Base-by-base conservation (phyloP, 495 filamentous ascomycete genomes). In the Lindgomyces ingoldianus region DNA sequence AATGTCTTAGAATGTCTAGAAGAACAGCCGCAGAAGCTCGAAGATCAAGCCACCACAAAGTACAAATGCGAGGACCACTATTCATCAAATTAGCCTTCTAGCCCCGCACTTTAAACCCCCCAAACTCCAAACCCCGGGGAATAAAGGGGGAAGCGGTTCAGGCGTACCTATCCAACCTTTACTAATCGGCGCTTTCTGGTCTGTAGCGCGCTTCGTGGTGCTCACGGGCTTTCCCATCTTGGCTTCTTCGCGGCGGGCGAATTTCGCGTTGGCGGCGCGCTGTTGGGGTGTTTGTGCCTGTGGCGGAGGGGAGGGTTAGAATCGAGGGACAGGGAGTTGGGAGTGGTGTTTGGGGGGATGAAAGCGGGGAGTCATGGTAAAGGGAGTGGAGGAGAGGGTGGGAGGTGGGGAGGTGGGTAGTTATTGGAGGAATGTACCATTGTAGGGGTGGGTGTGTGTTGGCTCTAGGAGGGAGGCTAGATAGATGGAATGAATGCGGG, bases 271-370 rank as follows among this genome's bases (percentile, higher is more conserved):
- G 39, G 90, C 89, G 72, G 85, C 85, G 67, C 93, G 89, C 80
- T 98, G 95, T 75, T 92, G 85, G 27, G 91, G 93, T 64, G 94
- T 98, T 88, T 98, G 94, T 26, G 89, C 89, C 93, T 98, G 68
- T 61, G 16, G 6, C 10, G 2, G 14, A 4, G 56, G 14, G 24
- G 4, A 52, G 18, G 8, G 49, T 4, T 27, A 4, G 49, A 9
- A 26, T 4, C 4, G 10, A 22, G 26, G 26, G 49, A 30, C 22
- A 24, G 1, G 1, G 46, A 21, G 39, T 6, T 29, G 1, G n/a
- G 14, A 45, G n/a, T 29, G 30, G 19, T 22, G 14, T 27, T 57
- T 4, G 61, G 10, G 45, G 16, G 22, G 36, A 2, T 25, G n/a
- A 22, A 52, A 22, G 14, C 16, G 54, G 16, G 30, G 48, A 39